Evolutionary conservation across 352 stramenopile species (phyloP), one percentile per base, ranked within the genome.

Genomic region (Globisporangium paddicum): DNA sequence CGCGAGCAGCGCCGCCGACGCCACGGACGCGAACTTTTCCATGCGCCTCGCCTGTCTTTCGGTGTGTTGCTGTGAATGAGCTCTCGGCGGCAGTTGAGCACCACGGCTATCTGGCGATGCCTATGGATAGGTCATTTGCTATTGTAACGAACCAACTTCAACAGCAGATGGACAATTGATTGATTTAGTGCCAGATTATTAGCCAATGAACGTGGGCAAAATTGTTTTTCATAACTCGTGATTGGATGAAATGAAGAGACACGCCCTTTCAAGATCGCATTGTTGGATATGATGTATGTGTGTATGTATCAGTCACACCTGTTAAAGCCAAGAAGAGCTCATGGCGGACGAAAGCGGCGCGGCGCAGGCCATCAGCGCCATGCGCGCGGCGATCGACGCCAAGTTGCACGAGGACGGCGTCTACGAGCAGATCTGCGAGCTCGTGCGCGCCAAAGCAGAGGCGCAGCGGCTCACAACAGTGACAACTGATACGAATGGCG

Each of bases 351-450:
- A 48, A n/a, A 30, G 21, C 45, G 42, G 48, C 10, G n/a, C 55
- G 25, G 58, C 57, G 4, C 72, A 77, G 41, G 74, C 78, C 23
- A 66, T 90, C 42, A 71, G 71, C 2, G 66, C 71, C 5, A 70
- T 91, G 52, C 78, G 84, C 28, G 73, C 74, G 44, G 71, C 67
- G 11, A 93, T 91, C 40, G 78, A 93, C 51, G 71, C 77, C 19
- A 93, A 91, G 48, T 64, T 93, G 1, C 79, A 71, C 25, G 78
- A 89, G n/a, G 66, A 89, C 53, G 76, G 78, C 30, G 70, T 93
- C n/a, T 93, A 93, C 54, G 60, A 83, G 10, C 81, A 90, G 53
- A 86, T 93, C 50, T 76, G 77, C 4, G 62, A 77, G 11, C 62
- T 93, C 30, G 82, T 93, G 13, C 45, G 62, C n/a, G 58, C 51